A percentile compares a stretch with the other conserved stretches of the same genome.
Conservation (phyloP, 257 asterid genomes). For the Solanum gandarillasii region DNA sequence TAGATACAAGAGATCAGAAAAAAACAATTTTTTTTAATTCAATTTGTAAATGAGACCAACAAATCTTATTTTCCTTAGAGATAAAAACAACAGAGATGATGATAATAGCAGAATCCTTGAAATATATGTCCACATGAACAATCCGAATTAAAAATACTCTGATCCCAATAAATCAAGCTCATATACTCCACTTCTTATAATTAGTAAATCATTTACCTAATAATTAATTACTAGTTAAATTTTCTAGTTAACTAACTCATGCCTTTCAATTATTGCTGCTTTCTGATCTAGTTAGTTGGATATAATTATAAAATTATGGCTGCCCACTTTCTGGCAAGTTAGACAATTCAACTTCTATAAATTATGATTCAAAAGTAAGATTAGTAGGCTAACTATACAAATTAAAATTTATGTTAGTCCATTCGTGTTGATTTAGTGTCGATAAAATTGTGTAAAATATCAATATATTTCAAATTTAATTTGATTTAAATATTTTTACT, state of each 20-base stretch:
- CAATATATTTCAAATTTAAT: neutral
- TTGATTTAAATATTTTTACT: neutral
- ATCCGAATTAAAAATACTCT: neutral
- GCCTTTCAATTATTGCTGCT: neutral
- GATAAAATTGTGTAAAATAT: neutral
- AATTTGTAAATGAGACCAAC: neutral
- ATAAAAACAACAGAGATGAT: too few relatives aligned
- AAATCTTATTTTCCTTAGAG: neutral
- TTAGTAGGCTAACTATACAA: neutral
- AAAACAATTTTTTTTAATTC: fast-evolving
- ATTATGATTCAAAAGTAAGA: neutral
- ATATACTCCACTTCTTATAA: neutral
- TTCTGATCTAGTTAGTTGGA: neutral
- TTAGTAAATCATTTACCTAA: neutral
- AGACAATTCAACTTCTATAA: neutral
- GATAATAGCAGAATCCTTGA: neutral
- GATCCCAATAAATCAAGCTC: neutral
- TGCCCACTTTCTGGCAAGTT: neutral
- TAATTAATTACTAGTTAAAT: neutral
- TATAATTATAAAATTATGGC: neutral
- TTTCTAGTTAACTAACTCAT: neutral
- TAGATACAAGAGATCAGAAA: neutral
- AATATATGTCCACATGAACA: neutral
- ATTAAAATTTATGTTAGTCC: neutral
- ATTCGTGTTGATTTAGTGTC: too few relatives aligned